Base-by-base conservation (phyloP, 2,329 filamentous ascomycete species). In the Arthrobotrys musiformis region DNA sequence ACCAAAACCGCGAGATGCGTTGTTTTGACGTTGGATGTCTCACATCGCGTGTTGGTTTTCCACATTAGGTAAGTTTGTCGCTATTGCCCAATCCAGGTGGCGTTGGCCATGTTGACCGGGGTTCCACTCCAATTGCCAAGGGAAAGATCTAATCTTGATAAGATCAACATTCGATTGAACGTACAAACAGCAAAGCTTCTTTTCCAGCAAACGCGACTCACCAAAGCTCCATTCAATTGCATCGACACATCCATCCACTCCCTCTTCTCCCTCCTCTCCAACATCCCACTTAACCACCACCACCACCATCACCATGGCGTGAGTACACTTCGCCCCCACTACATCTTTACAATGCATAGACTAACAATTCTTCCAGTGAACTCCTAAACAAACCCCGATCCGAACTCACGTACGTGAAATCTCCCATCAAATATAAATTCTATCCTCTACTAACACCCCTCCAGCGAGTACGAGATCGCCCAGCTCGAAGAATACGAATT, bases 381-480 rank as follows among this genome's bases (percentile, higher is more conserved):
- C 90, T 97, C 82, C 89, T 96, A 80, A 90, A 89, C 84, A 97
- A 97, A 88, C 90, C 93, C 80, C 92, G 93, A 85, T 90, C 88
- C 82, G 94, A 97, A 84, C 91, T 97, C 85, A 97, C 93, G 93
- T 96, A 90, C 81, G 91, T 88, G 74, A 70, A 77, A 72, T 42
- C 30, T 79, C 60, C 74, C 64, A 72, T 73, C 22, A 5, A n/a
- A 33, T 24, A 19, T 17, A 8, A 15, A 19, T 46, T 22, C 19
- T 40, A 28, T 22, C 46, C 52, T 42, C 48, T 42, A 30, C 30
- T 33, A 48, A 69, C 48, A n/a, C 24, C 22, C 37, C 60, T 50
- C 37, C 82, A 96, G 93, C 79, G 93, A 97, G 86, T 97, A 94
- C 85, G 93, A 97, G 85, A 91, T 97, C 81, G 90, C 91, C 66